phyloP scores from a whole-genome alignment of 345 rosid genomes.

The Geranium brycei region DNA sequence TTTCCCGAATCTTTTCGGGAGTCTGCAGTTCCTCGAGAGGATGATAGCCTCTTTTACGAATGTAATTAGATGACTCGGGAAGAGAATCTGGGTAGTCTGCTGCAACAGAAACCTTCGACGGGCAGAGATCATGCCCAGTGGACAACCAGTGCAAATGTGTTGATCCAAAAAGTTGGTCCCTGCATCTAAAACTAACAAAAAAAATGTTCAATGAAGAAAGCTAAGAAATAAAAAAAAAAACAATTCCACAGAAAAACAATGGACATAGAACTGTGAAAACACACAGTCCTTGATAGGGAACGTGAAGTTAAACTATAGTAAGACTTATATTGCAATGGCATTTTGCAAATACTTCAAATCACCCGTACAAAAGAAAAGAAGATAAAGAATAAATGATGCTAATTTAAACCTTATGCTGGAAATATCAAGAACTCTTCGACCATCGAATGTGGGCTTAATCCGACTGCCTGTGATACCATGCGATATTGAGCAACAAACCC shows the following conservation, averaged over 20 bases:
- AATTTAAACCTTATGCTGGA: constrained; percentile 36
- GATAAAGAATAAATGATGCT: not conserved
- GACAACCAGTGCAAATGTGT: constrained; percentile 40
- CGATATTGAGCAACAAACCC: constrained; percentile 33
- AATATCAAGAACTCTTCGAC: constrained; percentile 30
- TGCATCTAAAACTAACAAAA: constrained; percentile 35
- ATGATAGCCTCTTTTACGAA: constrained; percentile 50
- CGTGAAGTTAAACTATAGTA: too few species aligned
- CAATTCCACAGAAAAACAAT: not conserved
- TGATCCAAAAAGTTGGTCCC: constrained; percentile 38
- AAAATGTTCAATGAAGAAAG: constrained; percentile 1
- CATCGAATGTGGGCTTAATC: constrained; percentile 41
- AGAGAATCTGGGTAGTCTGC: constrained; percentile 95
- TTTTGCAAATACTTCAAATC: too few species aligned
- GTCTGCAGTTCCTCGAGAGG: constrained; percentile 80
- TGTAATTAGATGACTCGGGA: constrained; percentile 68
- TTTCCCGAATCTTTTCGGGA: constrained; percentile 42
- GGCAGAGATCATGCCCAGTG: constrained; percentile 43
- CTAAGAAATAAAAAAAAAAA: not conserved
- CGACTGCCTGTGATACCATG: constrained; percentile 28
- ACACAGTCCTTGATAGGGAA: too few species aligned
- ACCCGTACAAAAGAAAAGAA: too few species aligned
- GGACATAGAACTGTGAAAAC: not conserved
- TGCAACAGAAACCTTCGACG: constrained; percentile 74
- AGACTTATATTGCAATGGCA: too few species aligned